Evolutionary conservation across 257 asterid species (phyloP).

Genomic region (Solanum etuberosum): DNA sequence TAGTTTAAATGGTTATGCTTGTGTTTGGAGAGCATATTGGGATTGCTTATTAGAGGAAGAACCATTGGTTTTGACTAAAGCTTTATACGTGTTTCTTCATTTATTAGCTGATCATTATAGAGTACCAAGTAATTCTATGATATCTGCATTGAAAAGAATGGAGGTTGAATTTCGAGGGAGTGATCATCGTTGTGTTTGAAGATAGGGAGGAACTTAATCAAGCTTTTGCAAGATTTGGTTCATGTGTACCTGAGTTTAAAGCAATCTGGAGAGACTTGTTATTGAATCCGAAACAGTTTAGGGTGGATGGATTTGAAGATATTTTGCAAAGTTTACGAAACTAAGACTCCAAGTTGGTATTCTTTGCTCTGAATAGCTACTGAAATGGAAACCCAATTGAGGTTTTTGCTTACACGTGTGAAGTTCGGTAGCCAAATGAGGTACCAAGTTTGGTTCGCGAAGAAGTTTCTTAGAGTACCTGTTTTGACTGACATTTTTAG

Average conservation of each 20-base stretch:
- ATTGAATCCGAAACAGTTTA: slow-evolving; percentile 32
- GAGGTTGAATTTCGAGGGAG: slow-evolving; percentile 49
- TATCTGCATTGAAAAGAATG: slow-evolving; percentile 31
- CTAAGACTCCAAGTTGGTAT: slow-evolving; percentile 47
- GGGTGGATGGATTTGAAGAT: slow-evolving; percentile 30
- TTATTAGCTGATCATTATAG: slow-evolving; percentile 61
- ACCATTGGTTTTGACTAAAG: slow-evolving; percentile 35
- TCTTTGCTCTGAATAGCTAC: slow-evolving; percentile 60
- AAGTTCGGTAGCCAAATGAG: slow-evolving; percentile 53
- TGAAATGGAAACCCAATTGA: slow-evolving; percentile 68
- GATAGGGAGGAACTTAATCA: slow-evolving; percentile 66
- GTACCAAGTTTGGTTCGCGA: slow-evolving; percentile 55
- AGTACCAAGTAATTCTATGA: slow-evolving; percentile 19
- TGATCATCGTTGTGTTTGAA: slow-evolving; percentile 41
- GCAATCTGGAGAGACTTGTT: slow-evolving; percentile 62
- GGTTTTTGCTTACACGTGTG: slow-evolving; percentile 58
- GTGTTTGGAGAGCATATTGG: slow-evolving; percentile 47
- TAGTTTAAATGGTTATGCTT: slow-evolving; percentile 63
- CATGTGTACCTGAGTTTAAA: slow-evolving; percentile 51
- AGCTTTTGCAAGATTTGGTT: slow-evolving; percentile 70
- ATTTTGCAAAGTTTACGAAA: slow-evolving; percentile 33
- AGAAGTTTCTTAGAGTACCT: slow-evolving; percentile 37
- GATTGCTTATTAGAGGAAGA: slow-evolving; percentile 43
- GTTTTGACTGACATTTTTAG: slow-evolving; percentile 52
- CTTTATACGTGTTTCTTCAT: slow-evolving; percentile 9